Conservation (phyloP, 2,329 filamentous ascomycete species). For the Colletotrichum lentis region DNA sequence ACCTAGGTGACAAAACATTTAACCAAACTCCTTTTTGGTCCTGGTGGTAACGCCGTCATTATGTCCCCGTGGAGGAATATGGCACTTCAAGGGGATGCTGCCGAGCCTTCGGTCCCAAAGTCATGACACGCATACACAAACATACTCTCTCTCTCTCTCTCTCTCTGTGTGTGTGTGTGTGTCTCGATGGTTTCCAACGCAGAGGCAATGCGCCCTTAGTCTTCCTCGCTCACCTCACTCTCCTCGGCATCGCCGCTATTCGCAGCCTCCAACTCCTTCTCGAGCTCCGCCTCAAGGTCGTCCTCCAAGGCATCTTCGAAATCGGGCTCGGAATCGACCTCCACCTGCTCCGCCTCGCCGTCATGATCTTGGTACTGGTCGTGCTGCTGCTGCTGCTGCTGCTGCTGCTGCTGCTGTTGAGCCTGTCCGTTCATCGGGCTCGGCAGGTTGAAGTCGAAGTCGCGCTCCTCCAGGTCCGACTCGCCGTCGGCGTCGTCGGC, state of each 20-base stretch:
- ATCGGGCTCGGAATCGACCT: conserved; percentile 43
- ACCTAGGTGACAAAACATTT: not conserved
- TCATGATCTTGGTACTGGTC: conserved; percentile 40
- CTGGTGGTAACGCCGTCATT: conserved; percentile 30
- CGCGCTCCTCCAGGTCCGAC: conserved; percentile 55
- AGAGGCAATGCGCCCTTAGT: conserved; percentile 49
- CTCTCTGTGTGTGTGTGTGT: no score
- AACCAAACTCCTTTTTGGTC: conserved; percentile 24
- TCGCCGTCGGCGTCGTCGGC: conserved; percentile 59
- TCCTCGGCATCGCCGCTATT: conserved; percentile 61
- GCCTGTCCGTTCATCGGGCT: conserved; percentile 59
- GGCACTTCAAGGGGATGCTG: not conserved
- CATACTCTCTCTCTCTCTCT: not conserved
- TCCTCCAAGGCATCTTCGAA: conserved; percentile 57
- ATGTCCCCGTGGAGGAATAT: conserved; percentile 10
- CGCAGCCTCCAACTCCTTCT: conserved; percentile 58
- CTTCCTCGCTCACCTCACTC: conserved; percentile 73
- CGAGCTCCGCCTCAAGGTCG: conserved; percentile 65
- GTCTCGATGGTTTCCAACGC: no score
- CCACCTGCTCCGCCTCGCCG: conserved; percentile 41
- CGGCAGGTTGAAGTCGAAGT: conserved; percentile 58
- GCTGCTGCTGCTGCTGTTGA: conserved; percentile 42
- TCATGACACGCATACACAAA: not conserved
- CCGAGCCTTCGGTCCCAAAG: not conserved
- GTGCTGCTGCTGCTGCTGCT: conserved; percentile 41